Base-by-base conservation (phyloP, 306 rosid species). In the Cicer bijugum region DNA sequence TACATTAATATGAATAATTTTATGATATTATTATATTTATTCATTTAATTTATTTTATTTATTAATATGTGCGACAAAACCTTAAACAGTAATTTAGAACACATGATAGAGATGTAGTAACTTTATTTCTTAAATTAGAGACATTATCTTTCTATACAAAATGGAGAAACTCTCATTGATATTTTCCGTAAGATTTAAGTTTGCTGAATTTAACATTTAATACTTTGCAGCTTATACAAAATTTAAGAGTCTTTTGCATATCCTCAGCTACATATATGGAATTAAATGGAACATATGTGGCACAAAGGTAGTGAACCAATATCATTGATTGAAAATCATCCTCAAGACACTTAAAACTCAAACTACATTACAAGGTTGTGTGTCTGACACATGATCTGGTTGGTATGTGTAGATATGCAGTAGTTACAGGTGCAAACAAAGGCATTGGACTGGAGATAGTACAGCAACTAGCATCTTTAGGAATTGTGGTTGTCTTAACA, bases 351-450 rank as follows among this genome's bases (percentile, higher is more conserved):
- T 1, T 7, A 38, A 12, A 62, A 40, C 2, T 4, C 69, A 12
- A 62, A 39, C 50, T 38, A 64, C 9, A 62, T 62, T 62, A 43
- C 17, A 63, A 63, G 69, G 48, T 39, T 15, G 8, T 15, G 8
- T 65, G 17, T 4, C 39, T 42, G 11, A 17, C 6, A 67, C 40
- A 20, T 67, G 55, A 20, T 62, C 7, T 63, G 69, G 69, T 63
- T 53, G 8, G 14, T 17, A 66, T 12, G 57, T 12, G 7, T 67
- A 67, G 72, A 45, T 67, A 45, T 67, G 72, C 72, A 45, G 72
- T 67, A n/a, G 72, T 67, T 20, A 66, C 71, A 4, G 72, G 72
- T 67, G 72, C 72, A 67, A 45, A 67, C 72, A 67, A 67, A 67
- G 72, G 72, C 1, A 67, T 67, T 67, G 72, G 72, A 20, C 12